phyloP scores from a whole-genome alignment of 352 stramenopile genomes.

The Blastocystis sp. region DNA sequence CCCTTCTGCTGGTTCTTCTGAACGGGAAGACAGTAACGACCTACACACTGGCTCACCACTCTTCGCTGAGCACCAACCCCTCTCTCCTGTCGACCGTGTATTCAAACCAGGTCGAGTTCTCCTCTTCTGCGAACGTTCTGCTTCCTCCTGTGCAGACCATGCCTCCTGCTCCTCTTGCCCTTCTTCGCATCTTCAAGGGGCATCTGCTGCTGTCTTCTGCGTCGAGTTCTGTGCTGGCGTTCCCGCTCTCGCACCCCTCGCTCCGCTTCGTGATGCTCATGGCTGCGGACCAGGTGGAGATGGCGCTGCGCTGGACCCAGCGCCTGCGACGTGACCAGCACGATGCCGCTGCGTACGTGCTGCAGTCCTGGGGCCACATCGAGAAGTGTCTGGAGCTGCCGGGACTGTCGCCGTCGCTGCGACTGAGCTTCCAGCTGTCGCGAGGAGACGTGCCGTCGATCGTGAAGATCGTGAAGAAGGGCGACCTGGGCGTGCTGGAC shows the following conservation, averaged over 20 bases:
- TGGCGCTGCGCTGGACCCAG: not conserved
- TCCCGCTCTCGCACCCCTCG: constrained; percentile 44
- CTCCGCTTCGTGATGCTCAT: constrained; percentile 52
- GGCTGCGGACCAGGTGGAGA: constrained; percentile 23
- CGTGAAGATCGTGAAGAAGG: constrained; percentile 60
- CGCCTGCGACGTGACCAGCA: constrained; percentile 12
- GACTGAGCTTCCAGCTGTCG: constrained; percentile 52
- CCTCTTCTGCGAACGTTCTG: not conserved
- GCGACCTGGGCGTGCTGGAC: constrained; percentile 40
- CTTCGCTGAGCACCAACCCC: not conserved
- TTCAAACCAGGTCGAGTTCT: constrained; percentile 13
- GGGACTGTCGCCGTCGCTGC: constrained; percentile 44
- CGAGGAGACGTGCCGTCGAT: constrained; percentile 18
- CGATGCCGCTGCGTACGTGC: constrained; percentile 19
- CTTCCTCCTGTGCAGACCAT: not conserved
- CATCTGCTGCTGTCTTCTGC: constrained; percentile 23
- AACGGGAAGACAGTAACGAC: not conserved
- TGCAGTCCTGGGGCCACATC: constrained; percentile 55
- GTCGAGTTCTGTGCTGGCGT: not conserved
- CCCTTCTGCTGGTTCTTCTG: not conserved
- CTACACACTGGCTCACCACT: not conserved
- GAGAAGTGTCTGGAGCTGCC: constrained; percentile 48
- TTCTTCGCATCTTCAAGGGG: constrained; percentile 14
- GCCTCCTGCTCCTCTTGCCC: not conserved
- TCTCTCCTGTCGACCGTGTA: not conserved